Evolutionary conservation across 164 flowering plant species (phyloP).

Genomic region (Buxus sempervirens): DNA sequence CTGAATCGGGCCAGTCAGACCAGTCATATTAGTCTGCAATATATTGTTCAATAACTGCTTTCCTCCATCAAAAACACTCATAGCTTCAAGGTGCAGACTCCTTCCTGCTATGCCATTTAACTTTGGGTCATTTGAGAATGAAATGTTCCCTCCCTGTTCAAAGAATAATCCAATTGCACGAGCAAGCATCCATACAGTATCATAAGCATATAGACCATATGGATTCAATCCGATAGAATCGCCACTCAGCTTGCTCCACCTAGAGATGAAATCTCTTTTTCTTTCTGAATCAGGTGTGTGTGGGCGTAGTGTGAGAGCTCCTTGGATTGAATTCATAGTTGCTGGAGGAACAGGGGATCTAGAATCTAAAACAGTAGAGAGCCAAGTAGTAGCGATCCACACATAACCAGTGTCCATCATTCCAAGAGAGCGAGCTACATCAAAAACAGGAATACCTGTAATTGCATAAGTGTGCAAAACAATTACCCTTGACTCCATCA

Average conservation of each 20-base stretch:
- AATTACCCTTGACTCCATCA: slow-evolving; percentile 49
- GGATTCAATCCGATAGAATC: slow-evolving; percentile 42
- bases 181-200: slow-evolving; percentile 64
- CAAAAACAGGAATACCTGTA: slow-evolving; percentile 38
- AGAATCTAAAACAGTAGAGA: slow-evolving; percentile 51
- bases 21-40: slow-evolving; percentile 42
- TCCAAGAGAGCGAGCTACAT: slow-evolving; percentile 41
- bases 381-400: slow-evolving; percentile 55
- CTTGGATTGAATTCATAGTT: slow-evolving; percentile 29
- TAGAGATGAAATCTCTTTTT: slow-evolving; percentile 34
- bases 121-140: slow-evolving; percentile 48
- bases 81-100: slow-evolving; percentile 39
- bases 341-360: slow-evolving; percentile 17
- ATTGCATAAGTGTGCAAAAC: slow-evolving; percentile 34
- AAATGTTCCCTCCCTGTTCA: slow-evolving; percentile 37
- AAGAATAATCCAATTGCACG: slow-evolving; percentile 36
- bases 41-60: slow-evolving; percentile 31
- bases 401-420: slow-evolving; percentile 56
- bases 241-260: slow-evolving; percentile 51
- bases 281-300: slow-evolving; percentile 49
- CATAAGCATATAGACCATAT: slow-evolving; percentile 67
- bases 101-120: slow-evolving; percentile 20
- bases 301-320: slow-evolving; percentile 53
- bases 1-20: slow-evolving; percentile 48
- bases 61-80: slow-evolving; percentile 59